Percentiles rank a stretch among this genome's conserved stretches.
These are phyloP conservation scores for Nemania serpens DNA, from an alignment of 2,329 filamentous ascomycete species.

Conservation along the genomic window DNA sequence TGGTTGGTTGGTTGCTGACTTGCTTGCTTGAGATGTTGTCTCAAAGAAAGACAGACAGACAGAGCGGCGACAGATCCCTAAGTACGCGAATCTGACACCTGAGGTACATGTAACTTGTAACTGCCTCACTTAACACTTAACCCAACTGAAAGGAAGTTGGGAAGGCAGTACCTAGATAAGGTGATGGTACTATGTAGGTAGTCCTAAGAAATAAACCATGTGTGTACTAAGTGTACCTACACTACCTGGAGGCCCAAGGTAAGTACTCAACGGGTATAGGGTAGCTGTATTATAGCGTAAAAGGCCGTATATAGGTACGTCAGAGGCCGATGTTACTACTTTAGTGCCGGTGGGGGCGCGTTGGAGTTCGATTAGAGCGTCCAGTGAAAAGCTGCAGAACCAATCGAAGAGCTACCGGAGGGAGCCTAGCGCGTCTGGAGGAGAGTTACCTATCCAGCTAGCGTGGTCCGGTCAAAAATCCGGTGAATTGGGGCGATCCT, in stretches of 20 bases:
- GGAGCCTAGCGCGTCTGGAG: conserved; percentile 7
- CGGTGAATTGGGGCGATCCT: conserved; percentile 1
- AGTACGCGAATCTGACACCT: neutral
- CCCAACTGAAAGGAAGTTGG: too few species aligned
- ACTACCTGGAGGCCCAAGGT: neutral
- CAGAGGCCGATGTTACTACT: conserved; percentile 15
- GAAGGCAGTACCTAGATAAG: too few species aligned
- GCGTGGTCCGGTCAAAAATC: neutral
- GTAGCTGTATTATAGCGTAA: conserved; percentile 6
- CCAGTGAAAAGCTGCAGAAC: conserved; percentile 6
- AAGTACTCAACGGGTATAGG: neutral
- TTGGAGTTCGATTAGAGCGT: conserved; percentile 11
- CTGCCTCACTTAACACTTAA: too few species aligned
- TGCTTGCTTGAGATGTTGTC: neutral
- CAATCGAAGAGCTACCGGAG: conserved; percentile 7
- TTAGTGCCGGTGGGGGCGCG: conserved; percentile 14
- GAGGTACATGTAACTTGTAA: neutral
- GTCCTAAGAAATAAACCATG: too few species aligned
- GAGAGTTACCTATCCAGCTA: neutral
- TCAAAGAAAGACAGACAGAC: conserved; percentile 4
- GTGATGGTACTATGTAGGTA: too few species aligned
- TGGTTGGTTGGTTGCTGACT: neutral
- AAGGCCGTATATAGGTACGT: neutral
- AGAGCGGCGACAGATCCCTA: conserved; percentile 5
- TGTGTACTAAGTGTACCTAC: too few species aligned